These are phyloP conservation scores for Phlebiopsis flavidoalba DNA, from an alignment of 768 basidiomycete species.

Conservation along the genomic window DNA sequence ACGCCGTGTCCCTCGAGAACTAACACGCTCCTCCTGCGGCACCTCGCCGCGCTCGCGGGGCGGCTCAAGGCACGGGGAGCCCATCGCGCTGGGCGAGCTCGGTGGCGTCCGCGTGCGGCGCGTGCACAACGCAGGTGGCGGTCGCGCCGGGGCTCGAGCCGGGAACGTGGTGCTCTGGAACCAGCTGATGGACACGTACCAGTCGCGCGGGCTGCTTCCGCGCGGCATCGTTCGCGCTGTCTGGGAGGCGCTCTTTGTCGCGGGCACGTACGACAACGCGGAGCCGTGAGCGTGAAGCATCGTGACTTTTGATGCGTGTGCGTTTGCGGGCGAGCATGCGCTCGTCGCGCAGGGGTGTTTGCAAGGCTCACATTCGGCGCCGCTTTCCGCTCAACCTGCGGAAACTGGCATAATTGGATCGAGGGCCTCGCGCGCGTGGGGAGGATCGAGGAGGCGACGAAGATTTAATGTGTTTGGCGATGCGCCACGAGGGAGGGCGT, in stretches of 20 bases:
- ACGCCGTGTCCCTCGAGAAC: conserved; percentile 49
- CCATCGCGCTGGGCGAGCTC: conserved; percentile 29
- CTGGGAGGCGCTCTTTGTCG: conserved; percentile 70
- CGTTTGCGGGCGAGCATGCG: conserved; percentile 45
- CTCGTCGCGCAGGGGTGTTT: conserved; percentile 54
- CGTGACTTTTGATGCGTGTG: conserved; percentile 84
- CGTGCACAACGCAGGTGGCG: conserved; percentile 71
- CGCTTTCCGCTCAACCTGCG: conserved; percentile 52
- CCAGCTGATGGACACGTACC: conserved; percentile 86
- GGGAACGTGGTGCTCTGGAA: conserved; percentile 69
- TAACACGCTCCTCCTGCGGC: conserved; percentile 66
- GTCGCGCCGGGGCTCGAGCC: conserved; percentile 75
- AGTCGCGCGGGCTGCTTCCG: conserved; percentile 66
- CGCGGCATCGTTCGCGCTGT: conserved; percentile 70
- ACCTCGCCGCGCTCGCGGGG: conserved; percentile 34
- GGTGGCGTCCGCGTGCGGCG: conserved; percentile 51
- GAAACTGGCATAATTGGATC: conserved; percentile 76
- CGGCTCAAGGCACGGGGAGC: conserved; percentile 16
- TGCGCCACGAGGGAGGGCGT: conserved; percentile 41
- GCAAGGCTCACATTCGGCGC: conserved; percentile 40
- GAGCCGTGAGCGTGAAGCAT: conserved; percentile 79
- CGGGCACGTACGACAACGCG: conserved; percentile 53
- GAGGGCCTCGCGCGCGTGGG: conserved; percentile 81
- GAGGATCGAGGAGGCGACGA: conserved; percentile 60
- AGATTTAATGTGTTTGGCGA: conserved; percentile 56